These are phyloP conservation scores for Tetrapisispora nanseiensis DNA, from an alignment of 805 yeast genomes.

Conservation along the genomic window DNA sequence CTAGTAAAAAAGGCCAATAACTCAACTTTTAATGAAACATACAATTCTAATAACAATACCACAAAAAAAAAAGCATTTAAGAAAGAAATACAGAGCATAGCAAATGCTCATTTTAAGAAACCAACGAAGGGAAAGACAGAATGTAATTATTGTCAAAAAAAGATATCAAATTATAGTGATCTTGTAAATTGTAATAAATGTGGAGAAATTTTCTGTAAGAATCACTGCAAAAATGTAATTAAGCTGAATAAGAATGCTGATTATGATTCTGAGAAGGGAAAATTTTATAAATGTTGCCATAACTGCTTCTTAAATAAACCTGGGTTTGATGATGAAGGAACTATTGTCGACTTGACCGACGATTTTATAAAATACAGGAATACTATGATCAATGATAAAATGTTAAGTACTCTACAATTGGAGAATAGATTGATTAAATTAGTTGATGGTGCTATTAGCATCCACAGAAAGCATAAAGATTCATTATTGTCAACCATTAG, in stretches of 20 bases:
- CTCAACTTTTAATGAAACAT: too few species aligned
- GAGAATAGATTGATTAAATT: constrained; percentile 52
- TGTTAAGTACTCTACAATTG: constrained; percentile 45
- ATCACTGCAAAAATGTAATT: constrained; percentile 48
- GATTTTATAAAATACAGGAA: constrained; percentile 36
- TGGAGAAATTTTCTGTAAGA: constrained; percentile 59
- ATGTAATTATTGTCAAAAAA: constrained; percentile 33
- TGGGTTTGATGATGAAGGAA: constrained; percentile 43
- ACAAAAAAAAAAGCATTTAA: neutral
- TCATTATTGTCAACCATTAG: constrained; percentile 20
- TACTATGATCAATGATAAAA: constrained; percentile 36
- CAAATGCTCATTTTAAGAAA: constrained; percentile 36
- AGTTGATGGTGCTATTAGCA: constrained; percentile 19
- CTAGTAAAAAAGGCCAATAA: neutral
- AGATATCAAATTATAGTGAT: constrained; percentile 44
- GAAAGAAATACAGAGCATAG: neutral
- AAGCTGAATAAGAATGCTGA: constrained; percentile 40
- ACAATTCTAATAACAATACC: neutral
- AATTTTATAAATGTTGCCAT: constrained; percentile 65
- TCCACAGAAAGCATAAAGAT: constrained; percentile 19
- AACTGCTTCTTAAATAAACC: constrained; percentile 48
- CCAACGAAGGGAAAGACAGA: constrained; percentile 17
- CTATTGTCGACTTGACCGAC: constrained; percentile 35
- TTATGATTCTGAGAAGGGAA: constrained; percentile 41
- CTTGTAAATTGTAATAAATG: constrained; percentile 65